Base-by-base conservation (phyloP, 78 protist species). In the Speleostelium caveatum region DNA sequence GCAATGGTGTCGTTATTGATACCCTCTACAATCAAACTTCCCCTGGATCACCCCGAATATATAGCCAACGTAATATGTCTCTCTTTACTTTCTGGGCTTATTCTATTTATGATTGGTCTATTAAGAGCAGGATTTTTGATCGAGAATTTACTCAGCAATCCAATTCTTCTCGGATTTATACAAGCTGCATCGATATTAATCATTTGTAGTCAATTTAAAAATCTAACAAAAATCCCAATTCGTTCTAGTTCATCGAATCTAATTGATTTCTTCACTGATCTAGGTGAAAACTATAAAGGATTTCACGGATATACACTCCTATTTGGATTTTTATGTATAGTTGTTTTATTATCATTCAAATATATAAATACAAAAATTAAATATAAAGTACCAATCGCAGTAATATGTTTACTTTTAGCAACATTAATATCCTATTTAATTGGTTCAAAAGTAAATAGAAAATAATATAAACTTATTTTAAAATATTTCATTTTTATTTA, bases 1-100 rank as follows among this genome's bases (percentile, higher is more conserved):
- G 94, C 94, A 33, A 88, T 88, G 94, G 94, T 88, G 10, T 75
- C 87, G 14, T 51, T 88, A 35, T 62, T 88, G 28, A 61, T 88
- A 28, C 94, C 94, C 26, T 38, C 69, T 55, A 53, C 62, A 32
- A 33, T 76, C 33, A 45, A 39, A 2, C 28, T 33, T 14, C 61
- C 86, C 36, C 22, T 36, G 0, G 38, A 41, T 0, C n/a, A 41
- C 36, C 71, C 63, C 28, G 61, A 83, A 8, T 83, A 83, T n/a
- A 16, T 60, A 0, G 33, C 28, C 1, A 65, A 67, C 0, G 79
- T 62, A 22, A 22, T 45, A 16, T 83, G 91, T 69, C 26, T 83
- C 42, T 83, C 91, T 24, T 35, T 83, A 0, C 22, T 83, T 33
- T 71, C 91, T 8, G 91, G 91, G 16, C 45, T 83, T n/a, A 69